Conservation (phyloP, 352 stramenopile genomes). For the Phytophthora pisi region DNA sequence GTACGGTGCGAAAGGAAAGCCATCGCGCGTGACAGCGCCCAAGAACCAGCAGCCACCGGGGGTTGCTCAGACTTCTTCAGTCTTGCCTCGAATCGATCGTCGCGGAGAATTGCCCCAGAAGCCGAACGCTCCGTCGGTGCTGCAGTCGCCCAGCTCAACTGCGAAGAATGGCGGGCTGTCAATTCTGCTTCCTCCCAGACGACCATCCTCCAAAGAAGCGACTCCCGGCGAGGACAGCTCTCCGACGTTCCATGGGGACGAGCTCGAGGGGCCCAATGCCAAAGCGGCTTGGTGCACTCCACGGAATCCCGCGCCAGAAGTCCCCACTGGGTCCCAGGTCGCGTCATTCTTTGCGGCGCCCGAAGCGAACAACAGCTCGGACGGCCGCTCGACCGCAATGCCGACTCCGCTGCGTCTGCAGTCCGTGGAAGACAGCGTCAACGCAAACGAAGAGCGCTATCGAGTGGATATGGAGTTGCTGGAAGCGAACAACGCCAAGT, state of each 20-base stretch:
- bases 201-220: slow-evolving; percentile 17
- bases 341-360: slow-evolving; percentile 45
- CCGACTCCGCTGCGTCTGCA: slow-evolving; percentile 46
- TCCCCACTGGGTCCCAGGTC: slow-evolving; percentile 31
- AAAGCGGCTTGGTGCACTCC: slow-evolving; percentile 70
- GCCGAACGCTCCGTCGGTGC: slow-evolving; percentile 1
- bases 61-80: slow-evolving; percentile 21
- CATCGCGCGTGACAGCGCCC: slow-evolving; percentile 7
- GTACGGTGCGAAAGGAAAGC: slow-evolving; percentile 30
- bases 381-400: background rate
- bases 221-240: slow-evolving; percentile 30
- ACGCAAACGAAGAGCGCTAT: slow-evolving; percentile 51
- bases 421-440: slow-evolving; percentile 53
- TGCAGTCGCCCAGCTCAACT: slow-evolving; percentile 6
- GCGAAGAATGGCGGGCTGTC: slow-evolving; percentile 26
- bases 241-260: slow-evolving; percentile 38
- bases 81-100: slow-evolving; percentile 49
- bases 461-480: slow-evolving; percentile 56
- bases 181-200: slow-evolving; percentile 18
- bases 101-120: slow-evolving; percentile 14
- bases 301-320: slow-evolving; percentile 32
- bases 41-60: slow-evolving; percentile 38
- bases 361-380: slow-evolving; percentile 9
- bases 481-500: slow-evolving; percentile 52
- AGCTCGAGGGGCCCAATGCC: slow-evolving; percentile 27